Base-by-base conservation (phyloP, 2,329 filamentous ascomycete species). In the Aspergillus quadricinctus region DNA sequence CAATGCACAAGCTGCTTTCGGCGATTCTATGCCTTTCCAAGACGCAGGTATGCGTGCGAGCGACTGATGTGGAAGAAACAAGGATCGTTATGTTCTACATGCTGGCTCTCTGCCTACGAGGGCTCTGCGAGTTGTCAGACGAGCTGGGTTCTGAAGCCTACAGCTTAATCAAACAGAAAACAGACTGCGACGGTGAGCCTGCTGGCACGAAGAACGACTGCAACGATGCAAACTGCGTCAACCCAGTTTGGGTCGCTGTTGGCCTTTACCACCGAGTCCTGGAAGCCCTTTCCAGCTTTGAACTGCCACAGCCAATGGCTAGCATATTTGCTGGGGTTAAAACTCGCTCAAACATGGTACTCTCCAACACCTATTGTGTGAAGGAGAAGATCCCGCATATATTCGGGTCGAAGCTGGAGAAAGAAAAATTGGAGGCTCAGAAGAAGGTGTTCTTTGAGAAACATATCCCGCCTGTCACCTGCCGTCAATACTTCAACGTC, bases 91-190 rank as follows among this genome's bases (percentile, higher is more conserved):
- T 65, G 19, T 57, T 61, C n/a, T 58, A 58, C 41, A 17, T 67
- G 0, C 45, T 70, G 27, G 50, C 55, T 19, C 45, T 54, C 48
- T 61, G 60, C 29, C 54, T 54, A 9, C 57, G 57, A 19, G 37
- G 54, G 10, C 50, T 70, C 8, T 57, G 53, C n/a, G 52, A 66
- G 9, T 43, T 54, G 19, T 66, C 68, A 8, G 48, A 55, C n/a
- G 25, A 14, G 1, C 59, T 66, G 41, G 61, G 57, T 25, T 48
- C 49, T 3, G 52, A 28, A 1, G 51, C 66, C 8, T 63, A 52
- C 14, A 40, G 54, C 1, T 43, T 53, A 5, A 46, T 67, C 23
- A 56, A 56, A 21, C 56, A 53, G 3, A 58, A 60, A 29, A 55
- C 49, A 48, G 43, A 50, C 10, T 48, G 48, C 9, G 19, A 23